Evolutionary conservation across 495 filamentous ascomycete species (phyloP).

Genomic region (Penicillium argentinense): DNA sequence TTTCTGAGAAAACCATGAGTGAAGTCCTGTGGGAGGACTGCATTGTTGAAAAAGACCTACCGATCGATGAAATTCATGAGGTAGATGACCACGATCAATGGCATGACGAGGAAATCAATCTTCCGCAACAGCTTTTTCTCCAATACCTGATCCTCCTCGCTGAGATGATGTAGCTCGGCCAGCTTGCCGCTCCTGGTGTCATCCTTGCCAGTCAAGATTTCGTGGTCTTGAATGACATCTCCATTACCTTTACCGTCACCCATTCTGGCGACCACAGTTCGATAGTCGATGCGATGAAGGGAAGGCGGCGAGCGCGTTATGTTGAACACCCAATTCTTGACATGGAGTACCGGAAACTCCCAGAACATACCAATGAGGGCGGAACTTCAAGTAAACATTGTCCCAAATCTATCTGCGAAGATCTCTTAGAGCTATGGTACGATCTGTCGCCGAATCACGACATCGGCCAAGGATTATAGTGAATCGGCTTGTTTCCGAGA

Average conservation of each 20-base stretch:
- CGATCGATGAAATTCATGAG: constrained; percentile 56
- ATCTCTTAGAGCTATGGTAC: background rate
- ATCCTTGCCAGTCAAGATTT: background rate
- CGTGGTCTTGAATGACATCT: background rate
- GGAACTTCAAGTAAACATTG: too few species aligned
- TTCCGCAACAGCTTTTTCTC: constrained; percentile 45
- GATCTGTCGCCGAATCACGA: background rate
- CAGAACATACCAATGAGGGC: too few species aligned
- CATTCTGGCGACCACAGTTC: background rate
- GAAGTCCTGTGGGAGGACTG: background rate
- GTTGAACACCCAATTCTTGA: too few species aligned
- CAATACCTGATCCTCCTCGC: constrained; percentile 33
- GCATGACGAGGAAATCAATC: constrained; percentile 52
- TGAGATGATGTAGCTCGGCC: background rate
- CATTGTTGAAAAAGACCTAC: constrained; percentile 12
- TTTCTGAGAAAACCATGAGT: constrained; percentile 27
- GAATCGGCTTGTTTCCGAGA: background rate
- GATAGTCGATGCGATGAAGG: too few species aligned
- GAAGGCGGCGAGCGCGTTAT: too few species aligned
- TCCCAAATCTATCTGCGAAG: too few species aligned
- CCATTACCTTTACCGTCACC: background rate
- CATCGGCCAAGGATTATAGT: background rate
- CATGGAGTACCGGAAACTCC: too few species aligned
- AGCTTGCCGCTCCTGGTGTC: background rate
- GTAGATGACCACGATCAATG: constrained; percentile 51